phyloP scores from a whole-genome alignment of 768 basidiomycete species.

The Pleurotus salmoneostramineus region DNA sequence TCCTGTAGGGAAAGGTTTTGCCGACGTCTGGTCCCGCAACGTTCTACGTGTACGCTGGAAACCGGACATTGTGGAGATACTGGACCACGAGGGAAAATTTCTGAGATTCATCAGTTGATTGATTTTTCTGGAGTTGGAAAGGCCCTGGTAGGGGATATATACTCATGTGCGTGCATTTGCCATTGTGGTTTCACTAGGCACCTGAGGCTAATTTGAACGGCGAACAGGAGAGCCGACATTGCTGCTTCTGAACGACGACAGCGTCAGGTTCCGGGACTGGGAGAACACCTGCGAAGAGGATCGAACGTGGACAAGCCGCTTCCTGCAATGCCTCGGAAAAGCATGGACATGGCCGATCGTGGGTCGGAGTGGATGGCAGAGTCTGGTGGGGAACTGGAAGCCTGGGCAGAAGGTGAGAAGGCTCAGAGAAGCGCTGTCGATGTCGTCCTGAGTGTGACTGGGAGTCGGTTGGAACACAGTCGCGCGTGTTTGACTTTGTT shows the following conservation, averaged over 20 bases:
- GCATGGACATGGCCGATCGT: conserved; percentile 13
- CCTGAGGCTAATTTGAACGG: background rate
- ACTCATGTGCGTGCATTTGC: background rate
- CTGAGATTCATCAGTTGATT: conserved; percentile 7
- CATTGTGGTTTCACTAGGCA: background rate
- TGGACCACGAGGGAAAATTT: conserved; percentile 5
- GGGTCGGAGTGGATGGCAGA: background rate
- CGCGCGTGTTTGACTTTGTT: conserved; percentile 1
- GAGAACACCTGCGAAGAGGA: conserved; percentile 6
- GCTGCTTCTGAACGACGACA: conserved; percentile 11
- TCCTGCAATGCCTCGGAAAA: conserved; percentile 26
- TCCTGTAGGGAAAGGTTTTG: background rate
- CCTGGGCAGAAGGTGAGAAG: background rate
- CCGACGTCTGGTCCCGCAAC: conserved; percentile 1
- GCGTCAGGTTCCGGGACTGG: conserved; percentile 5
- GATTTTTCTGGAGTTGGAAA: conserved; percentile 3
- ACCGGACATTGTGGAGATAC: background rate
- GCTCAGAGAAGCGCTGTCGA: background rate
- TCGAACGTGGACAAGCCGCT: conserved; percentile 32
- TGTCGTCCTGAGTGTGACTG: background rate
- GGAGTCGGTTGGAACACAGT: background rate
- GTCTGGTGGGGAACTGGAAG: conserved; percentile 2
- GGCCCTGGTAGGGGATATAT: background rate
- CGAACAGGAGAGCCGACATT: background rate
- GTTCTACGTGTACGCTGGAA: conserved; percentile 4